phyloP scores from a whole-genome alignment of 345 rosid genomes.

The Erucastrum elatum region DNA sequence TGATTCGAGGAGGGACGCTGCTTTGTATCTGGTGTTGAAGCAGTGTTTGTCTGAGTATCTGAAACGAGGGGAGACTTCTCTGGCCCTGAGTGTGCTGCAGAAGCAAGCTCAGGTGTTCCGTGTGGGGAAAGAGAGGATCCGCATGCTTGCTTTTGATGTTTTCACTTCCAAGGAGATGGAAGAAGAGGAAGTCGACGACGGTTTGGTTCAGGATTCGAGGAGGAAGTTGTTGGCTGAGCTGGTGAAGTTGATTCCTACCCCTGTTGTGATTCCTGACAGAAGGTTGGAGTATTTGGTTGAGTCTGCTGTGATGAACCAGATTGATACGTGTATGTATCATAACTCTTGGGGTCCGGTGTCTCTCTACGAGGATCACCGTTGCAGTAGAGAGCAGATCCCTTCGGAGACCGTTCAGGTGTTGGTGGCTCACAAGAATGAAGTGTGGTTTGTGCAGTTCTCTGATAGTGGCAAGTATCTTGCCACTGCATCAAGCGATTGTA shows the following conservation, averaged over 20 bases:
- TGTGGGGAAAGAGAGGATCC: constrained; percentile 58
- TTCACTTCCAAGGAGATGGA: constrained; percentile 52
- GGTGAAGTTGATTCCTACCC: constrained; percentile 62
- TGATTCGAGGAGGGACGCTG: constrained; percentile 55
- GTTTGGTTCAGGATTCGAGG: constrained; percentile 46
- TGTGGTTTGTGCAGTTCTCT: constrained; percentile 93
- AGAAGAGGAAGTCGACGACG: constrained; percentile 40
- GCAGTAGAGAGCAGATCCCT: constrained; percentile 78
- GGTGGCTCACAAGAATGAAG: constrained; percentile 81
- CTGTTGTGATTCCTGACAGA: constrained; percentile 57
- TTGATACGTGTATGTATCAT: constrained; percentile 73
- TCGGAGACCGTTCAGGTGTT: constrained; percentile 81
- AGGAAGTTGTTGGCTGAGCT: constrained; percentile 55
- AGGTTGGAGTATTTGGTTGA: constrained; percentile 77
- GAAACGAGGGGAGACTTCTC: constrained; percentile 55
- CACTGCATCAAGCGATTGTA: constrained; percentile 89
- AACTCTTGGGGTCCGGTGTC: constrained; percentile 59
- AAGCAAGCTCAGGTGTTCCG: constrained; percentile 53
- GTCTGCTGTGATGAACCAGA: constrained; percentile 55
- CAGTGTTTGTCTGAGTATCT: constrained; percentile 67
- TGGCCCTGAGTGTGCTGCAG: constrained; percentile 58
- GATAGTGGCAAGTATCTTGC: constrained; percentile 77
- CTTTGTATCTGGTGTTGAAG: constrained; percentile 64
- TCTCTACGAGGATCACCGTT: constrained; percentile 70
- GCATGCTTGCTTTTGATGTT: constrained; percentile 55